Percentiles rank a stretch among this genome's conserved stretches.
These are phyloP conservation scores for Xylogone sp. DNA, from an alignment of 2,329 filamentous ascomycete genomes.

Conservation along the genomic window DNA sequence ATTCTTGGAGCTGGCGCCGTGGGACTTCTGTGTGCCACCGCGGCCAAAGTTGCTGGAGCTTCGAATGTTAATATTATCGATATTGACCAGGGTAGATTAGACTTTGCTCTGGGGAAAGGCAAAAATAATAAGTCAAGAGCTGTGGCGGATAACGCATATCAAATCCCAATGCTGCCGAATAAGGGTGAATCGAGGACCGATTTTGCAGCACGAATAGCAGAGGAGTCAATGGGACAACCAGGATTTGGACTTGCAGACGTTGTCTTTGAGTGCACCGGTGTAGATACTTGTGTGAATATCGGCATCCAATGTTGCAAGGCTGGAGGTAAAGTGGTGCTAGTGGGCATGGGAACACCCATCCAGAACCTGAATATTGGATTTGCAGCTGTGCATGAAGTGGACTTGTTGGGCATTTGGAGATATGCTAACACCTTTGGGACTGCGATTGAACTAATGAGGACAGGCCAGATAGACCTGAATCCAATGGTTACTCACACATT, in stretches of 20 bases:
- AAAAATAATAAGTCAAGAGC: no score
- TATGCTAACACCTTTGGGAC: conserved; percentile 2
- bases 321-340: conserved; percentile 66
- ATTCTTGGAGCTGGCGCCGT: conserved; percentile 60
- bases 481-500: no score
- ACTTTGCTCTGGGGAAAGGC: no score
- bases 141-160: no score
- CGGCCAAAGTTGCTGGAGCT: conserved; percentile 60
- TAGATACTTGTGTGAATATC: not conserved
- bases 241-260: no score
- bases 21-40: conserved; percentile 55
- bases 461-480: no score
- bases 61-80: conserved; percentile 36
- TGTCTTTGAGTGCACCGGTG: no score
- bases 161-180: no score
- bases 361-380: conserved; percentile 67
- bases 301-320: conserved; percentile 53
- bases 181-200: no score
- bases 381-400: conserved; percentile 28
- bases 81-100: conserved; percentile 47
- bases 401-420: conserved; percentile 5
- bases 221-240: no score
- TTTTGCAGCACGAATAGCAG: no score
- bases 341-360: conserved; percentile 70
- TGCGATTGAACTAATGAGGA: no score